These are phyloP conservation scores for Hippophae gyantsensis DNA, from an alignment of 306 rosid genomes.

Conservation along the genomic window DNA sequence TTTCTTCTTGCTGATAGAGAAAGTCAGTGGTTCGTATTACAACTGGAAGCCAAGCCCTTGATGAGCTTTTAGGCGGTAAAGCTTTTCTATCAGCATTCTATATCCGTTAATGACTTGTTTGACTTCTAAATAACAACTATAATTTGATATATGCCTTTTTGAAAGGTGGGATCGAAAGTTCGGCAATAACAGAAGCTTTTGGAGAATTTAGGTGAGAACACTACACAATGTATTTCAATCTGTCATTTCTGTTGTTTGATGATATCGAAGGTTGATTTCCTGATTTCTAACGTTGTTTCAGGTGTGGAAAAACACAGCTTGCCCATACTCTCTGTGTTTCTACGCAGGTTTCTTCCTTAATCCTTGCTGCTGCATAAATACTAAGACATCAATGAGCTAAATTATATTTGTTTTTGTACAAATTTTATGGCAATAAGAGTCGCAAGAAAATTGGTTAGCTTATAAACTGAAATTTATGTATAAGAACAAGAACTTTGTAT, in stretches of 20 bases:
- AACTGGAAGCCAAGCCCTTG: slow-evolving; percentile 95
- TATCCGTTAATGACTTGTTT: slow-evolving; percentile 1
- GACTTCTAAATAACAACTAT: neutral
- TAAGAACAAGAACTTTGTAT: too few species aligned
- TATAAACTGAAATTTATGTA: neutral
- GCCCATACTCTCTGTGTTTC: slow-evolving; percentile 96
- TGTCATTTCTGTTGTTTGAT: neutral
- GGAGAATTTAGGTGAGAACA: slow-evolving; percentile 81
- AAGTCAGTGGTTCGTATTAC: slow-evolving; percentile 72
- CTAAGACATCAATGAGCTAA: too few species aligned
- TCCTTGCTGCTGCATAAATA: neutral
- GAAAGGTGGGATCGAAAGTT: slow-evolving; percentile 88
- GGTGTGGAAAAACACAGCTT: slow-evolving; percentile 94
- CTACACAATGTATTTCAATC: neutral
- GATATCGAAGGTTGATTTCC: neutral
- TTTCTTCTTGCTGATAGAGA: slow-evolving; percentile 42
- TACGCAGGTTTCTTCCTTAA: slow-evolving; percentile 57
- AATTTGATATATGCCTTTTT: slow-evolving; percentile 7
- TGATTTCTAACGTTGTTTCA: slow-evolving; percentile 16
- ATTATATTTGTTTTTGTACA: too few species aligned
- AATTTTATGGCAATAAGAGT: too few species aligned
- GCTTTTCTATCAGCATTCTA: slow-evolving; percentile 13
- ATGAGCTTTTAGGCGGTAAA: slow-evolving; percentile 86
- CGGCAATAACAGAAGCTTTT: slow-evolving; percentile 86
- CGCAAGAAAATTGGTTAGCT: too few species aligned